phyloP scores from a whole-genome alignment of 2,329 filamentous ascomycete species.

The Aurifilum marmelostoma region DNA sequence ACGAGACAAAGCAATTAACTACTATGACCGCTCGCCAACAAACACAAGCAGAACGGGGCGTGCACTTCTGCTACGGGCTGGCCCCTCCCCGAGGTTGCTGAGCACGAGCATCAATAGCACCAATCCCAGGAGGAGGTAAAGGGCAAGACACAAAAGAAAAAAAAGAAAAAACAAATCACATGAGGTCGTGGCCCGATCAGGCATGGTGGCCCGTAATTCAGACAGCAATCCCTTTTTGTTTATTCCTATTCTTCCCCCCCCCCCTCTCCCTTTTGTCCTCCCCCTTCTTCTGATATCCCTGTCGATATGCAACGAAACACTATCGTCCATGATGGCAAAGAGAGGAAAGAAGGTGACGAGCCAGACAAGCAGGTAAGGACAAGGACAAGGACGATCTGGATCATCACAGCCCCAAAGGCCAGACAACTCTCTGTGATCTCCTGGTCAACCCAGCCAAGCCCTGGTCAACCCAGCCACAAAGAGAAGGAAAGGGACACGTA shows the following conservation, averaged over 20 bases:
- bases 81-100: not conserved
- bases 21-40: not conserved
- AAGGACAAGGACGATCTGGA: not conserved
- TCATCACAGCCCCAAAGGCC: constrained; percentile 1
- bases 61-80: not conserved
- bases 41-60: not conserved
- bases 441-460: not conserved
- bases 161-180: not conserved
- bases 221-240: constrained; percentile 4
- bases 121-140: too few relatives aligned
- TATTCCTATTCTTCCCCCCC: too few relatives aligned
- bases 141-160: too few relatives aligned
- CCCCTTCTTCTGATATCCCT: constrained; percentile 3
- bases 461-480: not conserved
- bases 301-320: constrained; percentile 1
- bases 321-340: not conserved
- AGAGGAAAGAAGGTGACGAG: constrained; percentile 8
- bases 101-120: constrained; percentile 2
- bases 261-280: not conserved
- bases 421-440: not conserved
- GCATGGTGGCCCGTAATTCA: not conserved
- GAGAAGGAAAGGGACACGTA: not conserved
- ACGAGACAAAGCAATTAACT: not conserved
- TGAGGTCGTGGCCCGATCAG: constrained; percentile 1
- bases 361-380: not conserved